Evolutionary conservation across 2,329 filamentous ascomycete genomes (phyloP).

Genomic region (Epichloe amarillans): DNA sequence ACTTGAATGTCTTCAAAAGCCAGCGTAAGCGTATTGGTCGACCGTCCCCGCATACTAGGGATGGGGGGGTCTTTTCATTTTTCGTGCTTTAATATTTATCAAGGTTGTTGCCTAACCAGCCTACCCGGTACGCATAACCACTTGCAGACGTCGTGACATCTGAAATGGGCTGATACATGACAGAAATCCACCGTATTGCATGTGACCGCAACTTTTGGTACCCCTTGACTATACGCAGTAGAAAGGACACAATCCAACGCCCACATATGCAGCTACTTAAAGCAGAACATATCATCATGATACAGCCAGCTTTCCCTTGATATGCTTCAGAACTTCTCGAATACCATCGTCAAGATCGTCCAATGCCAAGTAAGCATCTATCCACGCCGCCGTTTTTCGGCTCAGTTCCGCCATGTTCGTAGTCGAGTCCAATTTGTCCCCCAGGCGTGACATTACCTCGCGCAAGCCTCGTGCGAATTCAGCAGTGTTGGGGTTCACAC

Average conservation of each 20-base stretch:
- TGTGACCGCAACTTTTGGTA: too few relatives aligned
- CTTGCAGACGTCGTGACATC: neutral
- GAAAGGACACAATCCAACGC: neutral
- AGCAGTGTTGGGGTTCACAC: constrained; percentile 46
- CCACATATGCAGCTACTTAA: neutral
- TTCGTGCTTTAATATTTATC: neutral
- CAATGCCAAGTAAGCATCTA: constrained; percentile 35
- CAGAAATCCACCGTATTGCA: too few relatives aligned
- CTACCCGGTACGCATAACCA: neutral
- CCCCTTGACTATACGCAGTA: too few relatives aligned
- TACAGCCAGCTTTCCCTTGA: constrained; percentile 21
- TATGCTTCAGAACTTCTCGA: constrained; percentile 40
- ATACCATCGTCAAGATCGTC: constrained; percentile 43
- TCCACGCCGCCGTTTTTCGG: constrained; percentile 39
- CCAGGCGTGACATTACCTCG: constrained; percentile 49
- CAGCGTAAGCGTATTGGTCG: neutral
- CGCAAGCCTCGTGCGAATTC: constrained; percentile 63
- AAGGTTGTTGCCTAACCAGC: neutral
- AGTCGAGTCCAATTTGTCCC: constrained; percentile 30
- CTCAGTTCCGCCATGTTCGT: constrained; percentile 32
- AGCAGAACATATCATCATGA: neutral
- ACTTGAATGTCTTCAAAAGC: too few relatives aligned
- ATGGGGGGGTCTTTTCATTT: neutral
- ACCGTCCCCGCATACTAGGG: neutral
- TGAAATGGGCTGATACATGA: too few relatives aligned